Evolutionary conservation across 2,329 filamentous ascomycete species (phyloP), one percentile per base, ranked within the genome.

Genomic region (Aspergillus pseudoglaucus): DNA sequence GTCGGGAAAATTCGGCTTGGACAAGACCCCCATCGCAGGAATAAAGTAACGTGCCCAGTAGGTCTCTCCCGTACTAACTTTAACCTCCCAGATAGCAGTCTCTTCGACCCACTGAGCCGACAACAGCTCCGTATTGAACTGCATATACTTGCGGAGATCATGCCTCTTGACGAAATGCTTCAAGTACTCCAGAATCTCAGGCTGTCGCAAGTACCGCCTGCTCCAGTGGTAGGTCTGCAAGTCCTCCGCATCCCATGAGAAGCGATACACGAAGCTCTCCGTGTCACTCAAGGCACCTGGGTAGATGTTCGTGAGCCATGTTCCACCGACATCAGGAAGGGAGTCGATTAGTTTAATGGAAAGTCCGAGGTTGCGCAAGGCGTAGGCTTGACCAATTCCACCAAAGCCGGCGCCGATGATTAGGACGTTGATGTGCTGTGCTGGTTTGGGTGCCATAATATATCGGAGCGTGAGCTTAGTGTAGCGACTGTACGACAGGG

Each of bases 1-100:
- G 15, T 72, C 69, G 1, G 80, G 80, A 69, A 74, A 77, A 46
- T 70, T 66, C 63, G 71, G 77, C 50, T 74, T 74, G 55, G 48
- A 47, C 2, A 59, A 49, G 2, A 55, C 2, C 1, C 59, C 59
- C 6, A 55, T 23, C 1, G 53, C 53, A 1, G 41, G 54, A n/a
- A 61, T 20, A 2, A 62, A 41, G 27, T 55, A 58, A 6, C 48
- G 40, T 15, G 45, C 5, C 47, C 42, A 8, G 33, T n/a, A n/a
- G 6, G 2, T 35, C n/a, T 17, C 27, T 3, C 20, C 8, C 3
- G 10, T 20, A 30, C 18, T 22, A 5, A 47, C 30, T 12, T 4
- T 30, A 30, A 30, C 25, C 10, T 17, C 33, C 47, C 47, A 49
- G 14, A 39, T 35, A 8, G 9, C 22, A 20, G 45, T 10, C 7